Evolutionary conservation across 106 monocot genomes (phyloP), one percentile per base, ranked within the genome.

Genomic region (Dendrobium officinale): DNA sequence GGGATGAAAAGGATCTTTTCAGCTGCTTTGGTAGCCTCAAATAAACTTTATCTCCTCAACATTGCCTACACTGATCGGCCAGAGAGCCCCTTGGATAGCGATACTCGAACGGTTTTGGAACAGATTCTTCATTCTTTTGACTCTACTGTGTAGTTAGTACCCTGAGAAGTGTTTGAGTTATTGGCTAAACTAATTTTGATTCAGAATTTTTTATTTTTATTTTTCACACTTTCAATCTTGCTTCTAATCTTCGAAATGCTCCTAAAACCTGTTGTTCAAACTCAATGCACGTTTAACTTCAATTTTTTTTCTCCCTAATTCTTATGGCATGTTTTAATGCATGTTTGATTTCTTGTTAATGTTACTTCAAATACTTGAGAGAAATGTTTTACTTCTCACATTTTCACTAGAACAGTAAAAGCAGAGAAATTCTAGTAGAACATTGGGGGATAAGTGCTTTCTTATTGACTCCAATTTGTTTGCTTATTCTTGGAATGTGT

Each of bases 1-100:
- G 98, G 95, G 61, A 82, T 93, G 89, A 99, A 95, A 84, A 88
- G 92, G 83, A 93, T 99, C 7, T 99, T 99, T 58, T 91, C 98
- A 80, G 90, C 95, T 82, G 98, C 92, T 74, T 95, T 99, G 43
- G 91, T 99, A n/a, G 72, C 79, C 75, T 89, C 90, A 37, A 89
- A 70, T 42, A 99, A 99, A 78, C 91, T 99, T 19, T 94, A 87
- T 86, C 86, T 99, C 41, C 92, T 99, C 70, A 99, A 99, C 45
- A 88, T 99, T 41, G 31, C 91, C 42, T 75, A 88, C 15, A 82
- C 89, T 54, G 98, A 99, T 80, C 73, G 66, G 24, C 82, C 89
- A 31, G 98, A 95, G 31, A 88, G 76, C 51, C 91, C 98, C 24
- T 83, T 99, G 80, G 87, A 85, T 42, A 26, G 40, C 9, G 10